phyloP scores from a whole-genome alignment of 441 rosid species.

The Gossypium schwendimanii region DNA sequence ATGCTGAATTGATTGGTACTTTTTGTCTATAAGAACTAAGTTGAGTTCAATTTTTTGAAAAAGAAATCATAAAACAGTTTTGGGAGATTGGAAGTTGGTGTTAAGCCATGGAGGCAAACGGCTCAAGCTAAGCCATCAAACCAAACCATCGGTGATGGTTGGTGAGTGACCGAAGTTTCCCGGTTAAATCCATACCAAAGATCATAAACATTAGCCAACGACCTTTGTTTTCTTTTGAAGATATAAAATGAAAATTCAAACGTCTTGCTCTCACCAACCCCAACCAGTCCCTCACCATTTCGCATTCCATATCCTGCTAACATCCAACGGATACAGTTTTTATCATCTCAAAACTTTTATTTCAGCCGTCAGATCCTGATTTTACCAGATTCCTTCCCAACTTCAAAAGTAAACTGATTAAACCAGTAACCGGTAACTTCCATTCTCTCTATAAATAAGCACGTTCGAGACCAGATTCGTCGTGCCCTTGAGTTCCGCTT shows the following conservation, averaged over 20 bases:
- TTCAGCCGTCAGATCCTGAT: background rate
- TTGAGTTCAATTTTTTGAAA: too few species aligned
- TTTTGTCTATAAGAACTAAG: too few species aligned
- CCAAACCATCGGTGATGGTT: constrained; percentile 24
- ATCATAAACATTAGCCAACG: background rate
- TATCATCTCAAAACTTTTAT: background rate
- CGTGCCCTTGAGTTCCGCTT: constrained; percentile 7
- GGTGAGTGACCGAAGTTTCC: constrained; percentile 31
- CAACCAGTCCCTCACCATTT: background rate
- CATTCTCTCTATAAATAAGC: constrained; percentile 28
- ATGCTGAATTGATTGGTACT: too few species aligned
- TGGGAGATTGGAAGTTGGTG: too few species aligned
- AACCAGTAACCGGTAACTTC: constrained; percentile 26
- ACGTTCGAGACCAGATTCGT: background rate
- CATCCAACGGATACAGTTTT: constrained; percentile 34
- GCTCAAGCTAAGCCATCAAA: constrained; percentile 11
- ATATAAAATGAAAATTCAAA: background rate
- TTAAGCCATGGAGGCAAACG: background rate
- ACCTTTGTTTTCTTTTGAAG: too few species aligned
- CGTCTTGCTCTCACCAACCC: constrained; percentile 24
- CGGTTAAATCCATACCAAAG: background rate
- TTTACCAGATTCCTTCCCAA: background rate
- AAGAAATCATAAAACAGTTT: too few species aligned
- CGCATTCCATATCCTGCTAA: background rate
- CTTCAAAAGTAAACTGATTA: background rate